A percentile compares a stretch with the other conserved stretches of the same genome.
These are phyloP conservation scores for Cercospora sp. DNA, from an alignment of 2,329 filamentous ascomycete species.

Conservation along the genomic window DNA sequence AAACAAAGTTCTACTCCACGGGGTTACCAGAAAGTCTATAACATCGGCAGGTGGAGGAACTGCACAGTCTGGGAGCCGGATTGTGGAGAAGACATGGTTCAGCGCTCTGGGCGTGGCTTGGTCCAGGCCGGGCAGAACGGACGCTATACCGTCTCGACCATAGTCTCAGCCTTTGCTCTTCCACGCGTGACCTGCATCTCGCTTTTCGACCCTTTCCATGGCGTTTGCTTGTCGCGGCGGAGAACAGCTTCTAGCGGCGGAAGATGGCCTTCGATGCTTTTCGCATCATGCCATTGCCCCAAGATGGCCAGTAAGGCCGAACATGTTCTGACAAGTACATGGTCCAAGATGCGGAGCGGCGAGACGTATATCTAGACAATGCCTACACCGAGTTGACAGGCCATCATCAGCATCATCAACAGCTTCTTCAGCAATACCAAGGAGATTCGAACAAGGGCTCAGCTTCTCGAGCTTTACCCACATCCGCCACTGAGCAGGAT, in stretches of 20 bases:
- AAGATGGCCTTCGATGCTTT: not conserved
- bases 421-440: not conserved
- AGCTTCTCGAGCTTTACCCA: not conserved
- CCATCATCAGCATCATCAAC: not conserved
- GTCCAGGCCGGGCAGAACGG: not conserved
- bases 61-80: not conserved
- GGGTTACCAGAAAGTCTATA: not conserved
- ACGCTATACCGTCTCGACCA: not conserved
- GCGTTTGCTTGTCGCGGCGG: conserved; percentile 3
- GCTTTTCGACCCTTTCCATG: conserved; percentile 1
- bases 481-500: not conserved
- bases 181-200: not conserved
- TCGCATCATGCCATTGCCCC: conserved; percentile 1
- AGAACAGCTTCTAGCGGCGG: conserved; percentile 1
- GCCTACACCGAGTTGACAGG: not conserved
- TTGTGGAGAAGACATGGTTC: conserved; percentile 1
- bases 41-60: not conserved
- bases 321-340: not conserved
- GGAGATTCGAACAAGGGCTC: not conserved
- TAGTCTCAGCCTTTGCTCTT: not conserved
- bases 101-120: not conserved
- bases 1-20: not conserved
- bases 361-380: conserved; percentile 1
- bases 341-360: not conserved
- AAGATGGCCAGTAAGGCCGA: not conserved